Base-by-base conservation (phyloP, 257 asterid genomes). In the Lantana camara region DNA sequence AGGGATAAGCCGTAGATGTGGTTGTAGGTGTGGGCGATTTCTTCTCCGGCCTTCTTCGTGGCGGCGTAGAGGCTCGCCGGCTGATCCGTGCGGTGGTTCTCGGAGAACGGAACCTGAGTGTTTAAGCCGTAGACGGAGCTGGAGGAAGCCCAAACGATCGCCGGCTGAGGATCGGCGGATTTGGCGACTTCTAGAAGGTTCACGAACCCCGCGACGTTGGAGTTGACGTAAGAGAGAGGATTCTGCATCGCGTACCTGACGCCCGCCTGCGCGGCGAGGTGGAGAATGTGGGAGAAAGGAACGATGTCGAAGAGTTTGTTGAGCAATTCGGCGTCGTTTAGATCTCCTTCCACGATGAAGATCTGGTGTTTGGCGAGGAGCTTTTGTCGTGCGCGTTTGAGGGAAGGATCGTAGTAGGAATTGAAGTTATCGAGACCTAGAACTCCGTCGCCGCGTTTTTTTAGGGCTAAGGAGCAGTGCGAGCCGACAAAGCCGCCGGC, bases 171-270 rank as follows among this genome's bases (percentile, higher is more conserved):
- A 14, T 83, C 82, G n/a, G 98, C 97, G 0, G 82, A 5, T 12
- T 92, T 92, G 0, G 96, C 87, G 0, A 85, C 85, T 45, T 92
- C 98, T 2, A 92, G 76, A n/a, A 92, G 75, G 4, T 13, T 83
- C n/a, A 92, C 91, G 24, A 92, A 92, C 0, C 98, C 98, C 6
- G 97, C 97, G 0, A 92, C 68, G 38, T 92, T 92, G 1, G 97
- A 89, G 32, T 55, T 70, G 1, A 92, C 76, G 17, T 92, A 92
- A 0, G 98, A 92, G 7, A 83, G 73, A 0, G 98, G 98, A 13
- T 92, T 92, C 56, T 85, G 86, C 98, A 92, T 92, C 17, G 98
- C 98, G 82, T 92, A 92, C n/a, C 98, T 86, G 1, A 92, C 98
- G 1, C 98, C 98, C 34, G 98, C 98, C 15, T 92, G 98, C 0